Percentiles rank a stretch among this genome's conserved stretches.
Conservation (phyloP, 2,329 filamentous ascomycete species). For the Metarhizium humberi region DNA sequence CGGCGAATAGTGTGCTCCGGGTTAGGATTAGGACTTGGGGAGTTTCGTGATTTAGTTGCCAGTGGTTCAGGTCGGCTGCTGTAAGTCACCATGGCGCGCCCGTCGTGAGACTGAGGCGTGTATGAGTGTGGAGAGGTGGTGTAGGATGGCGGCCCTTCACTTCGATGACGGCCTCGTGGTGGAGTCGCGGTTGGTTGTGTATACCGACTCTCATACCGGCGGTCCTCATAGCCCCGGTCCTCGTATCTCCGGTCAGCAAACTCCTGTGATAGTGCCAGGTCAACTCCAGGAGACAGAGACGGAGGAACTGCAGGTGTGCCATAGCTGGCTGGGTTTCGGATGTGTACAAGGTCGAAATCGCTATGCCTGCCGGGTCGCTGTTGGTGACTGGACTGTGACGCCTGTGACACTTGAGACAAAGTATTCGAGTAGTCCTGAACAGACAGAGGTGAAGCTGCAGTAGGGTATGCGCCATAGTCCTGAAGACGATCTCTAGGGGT, state of each 20-base stretch:
- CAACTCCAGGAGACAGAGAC: slow-evolving; percentile 52
- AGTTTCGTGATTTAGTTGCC: slow-evolving; percentile 16
- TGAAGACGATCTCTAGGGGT: slow-evolving; percentile 11
- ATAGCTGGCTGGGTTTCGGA: slow-evolving; percentile 26
- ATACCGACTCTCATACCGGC: slow-evolving; percentile 30
- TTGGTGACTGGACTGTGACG: slow-evolving; percentile 19
- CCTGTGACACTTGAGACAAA: slow-evolving; percentile 16
- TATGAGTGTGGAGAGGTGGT: slow-evolving; percentile 21
- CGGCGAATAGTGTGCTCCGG: slow-evolving; percentile 48
- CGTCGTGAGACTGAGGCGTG: slow-evolving; percentile 33
- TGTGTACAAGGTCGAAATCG: slow-evolving; percentile 27
- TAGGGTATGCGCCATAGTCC: slow-evolving; percentile 8
- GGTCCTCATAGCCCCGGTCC: slow-evolving; percentile 32
- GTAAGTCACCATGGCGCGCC: slow-evolving; percentile 30
- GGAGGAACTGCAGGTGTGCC: slow-evolving; percentile 40
- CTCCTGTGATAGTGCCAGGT: slow-evolving; percentile 45
- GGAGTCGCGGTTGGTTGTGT: slow-evolving; percentile 29
- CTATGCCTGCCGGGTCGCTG: slow-evolving; percentile 21
- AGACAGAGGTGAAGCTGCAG: slow-evolving; percentile 21
- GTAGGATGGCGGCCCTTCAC: slow-evolving; percentile 19
- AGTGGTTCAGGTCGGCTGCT: slow-evolving; percentile 22
- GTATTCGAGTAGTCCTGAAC: slow-evolving; percentile 26
- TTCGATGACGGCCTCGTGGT: slow-evolving; percentile 30
- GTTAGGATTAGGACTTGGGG: slow-evolving; percentile 31
- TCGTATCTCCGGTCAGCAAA: slow-evolving; percentile 49